A percentile compares a stretch with the other conserved stretches of the same genome.
Conservation (phyloP, 2,329 filamentous ascomycete genomes). For the Cladorrhinum sp. region DNA sequence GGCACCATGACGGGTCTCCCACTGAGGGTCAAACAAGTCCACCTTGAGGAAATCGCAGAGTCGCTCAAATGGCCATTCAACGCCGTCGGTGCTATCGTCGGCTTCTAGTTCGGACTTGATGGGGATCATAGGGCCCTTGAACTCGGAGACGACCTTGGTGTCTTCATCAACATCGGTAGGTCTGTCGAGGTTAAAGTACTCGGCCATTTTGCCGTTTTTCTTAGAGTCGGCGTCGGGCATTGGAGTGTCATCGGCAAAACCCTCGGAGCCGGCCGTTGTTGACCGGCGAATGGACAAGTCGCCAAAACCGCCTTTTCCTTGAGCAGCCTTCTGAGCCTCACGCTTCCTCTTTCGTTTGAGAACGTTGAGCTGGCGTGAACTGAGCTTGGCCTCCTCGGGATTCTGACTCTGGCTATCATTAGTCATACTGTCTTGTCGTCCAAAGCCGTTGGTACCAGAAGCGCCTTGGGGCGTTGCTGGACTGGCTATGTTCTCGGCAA, state of each 20-base stretch:
- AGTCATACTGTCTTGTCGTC: slow-evolving; percentile 32
- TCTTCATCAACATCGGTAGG: slow-evolving; percentile 79
- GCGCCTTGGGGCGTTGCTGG: slow-evolving; percentile 46
- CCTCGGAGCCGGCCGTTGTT: slow-evolving; percentile 60
- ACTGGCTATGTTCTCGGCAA: slow-evolving; percentile 54
- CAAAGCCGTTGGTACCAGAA: slow-evolving; percentile 31
- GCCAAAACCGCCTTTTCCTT: slow-evolving; percentile 84
- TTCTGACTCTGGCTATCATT: slow-evolving; percentile 39
- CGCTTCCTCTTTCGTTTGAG: slow-evolving; percentile 91
- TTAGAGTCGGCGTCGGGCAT: slow-evolving; percentile 50
- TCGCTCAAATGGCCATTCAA: slow-evolving; percentile 90
- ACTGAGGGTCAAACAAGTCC: slow-evolving; percentile 87
- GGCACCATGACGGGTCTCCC: slow-evolving; percentile 95
- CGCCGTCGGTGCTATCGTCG: slow-evolving; percentile 71
- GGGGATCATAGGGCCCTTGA: slow-evolving; percentile 77
- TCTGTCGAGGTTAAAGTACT: slow-evolving; percentile 90
- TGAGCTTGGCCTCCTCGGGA: slow-evolving; percentile 68
- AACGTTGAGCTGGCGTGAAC: slow-evolving; percentile 90
- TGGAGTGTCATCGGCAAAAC: slow-evolving; percentile 58
- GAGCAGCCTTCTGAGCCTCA: slow-evolving; percentile 78
- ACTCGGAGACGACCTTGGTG: slow-evolving; percentile 88
- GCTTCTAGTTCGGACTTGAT: slow-evolving; percentile 84
- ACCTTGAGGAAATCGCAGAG: slow-evolving; percentile 92
- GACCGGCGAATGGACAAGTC: slow-evolving; percentile 71
- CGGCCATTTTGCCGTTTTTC: slow-evolving; percentile 63